Base-by-base conservation (phyloP, 2,329 filamentous ascomycete species). In the Fusarium sp. region DNA sequence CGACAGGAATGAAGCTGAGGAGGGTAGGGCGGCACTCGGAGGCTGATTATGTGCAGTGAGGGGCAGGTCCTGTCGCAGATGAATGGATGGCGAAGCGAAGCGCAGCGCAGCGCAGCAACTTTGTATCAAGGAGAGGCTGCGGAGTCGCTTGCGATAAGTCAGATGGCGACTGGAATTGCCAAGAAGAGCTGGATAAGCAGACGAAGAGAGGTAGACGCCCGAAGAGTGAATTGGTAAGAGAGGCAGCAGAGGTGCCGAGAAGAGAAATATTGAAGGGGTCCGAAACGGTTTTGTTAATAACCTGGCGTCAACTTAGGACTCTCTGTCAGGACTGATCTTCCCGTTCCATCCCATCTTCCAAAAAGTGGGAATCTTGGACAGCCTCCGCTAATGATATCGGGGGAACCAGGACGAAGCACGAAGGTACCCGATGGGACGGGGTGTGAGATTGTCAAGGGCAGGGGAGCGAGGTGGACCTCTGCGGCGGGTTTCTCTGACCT, bases 281-380 rank as follows among this genome's bases (percentile, higher is more conserved):
- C 43, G 59, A 73, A 75, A 73, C 69, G 69, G 59, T 73, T 70
- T 75, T 70, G 72, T 70, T 68, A 75, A 37, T 70, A 75, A 27
- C 34, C 75, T 66, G 66, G 66, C 72, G 66, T 60, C 50, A 64
- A 63, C 34, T 50, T 52, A 32, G 60, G 60, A 54, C 50, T 63
- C 20, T 67, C 25, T 67, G 61, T 25, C 43, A 66, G 52, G 34
- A 63, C 68, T 66, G 71, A 74, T 75, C 68, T 74, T 74, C 71
- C 58, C 68, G 48, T 65, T 41, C 52, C 58, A 74, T 65, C 59
- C 69, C 66, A 73, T 63, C 72, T 66, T 62, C 48, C 60, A 63
- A 70, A 75, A 70, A 75, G 72, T 74, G 72, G 72, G 62, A 66
- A 50, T 59, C 52, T 39, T 35, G 52, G 59, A 71, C 34, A 45